Evolutionary conservation across 1,139 yeast species (phyloP).

Genomic region (Kodamaea fungicola): DNA sequence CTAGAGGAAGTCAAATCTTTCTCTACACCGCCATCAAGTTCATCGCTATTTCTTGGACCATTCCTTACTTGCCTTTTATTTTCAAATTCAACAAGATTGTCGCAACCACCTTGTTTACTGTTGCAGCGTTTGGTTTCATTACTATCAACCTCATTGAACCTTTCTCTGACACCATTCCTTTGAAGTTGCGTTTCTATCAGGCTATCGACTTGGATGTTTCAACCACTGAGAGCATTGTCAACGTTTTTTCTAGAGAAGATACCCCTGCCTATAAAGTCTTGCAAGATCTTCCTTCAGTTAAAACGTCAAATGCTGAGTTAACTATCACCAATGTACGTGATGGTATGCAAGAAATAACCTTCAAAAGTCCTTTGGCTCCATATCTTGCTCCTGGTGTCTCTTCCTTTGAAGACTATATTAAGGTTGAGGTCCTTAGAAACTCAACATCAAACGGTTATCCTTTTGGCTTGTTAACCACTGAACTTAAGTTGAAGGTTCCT

Average conservation of each 20-base stretch:
- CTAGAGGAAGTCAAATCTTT: conserved; percentile 40
- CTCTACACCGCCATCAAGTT: conserved; percentile 44
- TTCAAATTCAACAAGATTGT: conserved; percentile 61
- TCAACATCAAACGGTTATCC: conserved; percentile 47
- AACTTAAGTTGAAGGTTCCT: conserved; percentile 53
- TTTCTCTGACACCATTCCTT: conserved; percentile 56
- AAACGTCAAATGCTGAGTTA: conserved; percentile 27
- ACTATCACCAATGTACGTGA: conserved; percentile 33
- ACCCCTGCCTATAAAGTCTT: conserved; percentile 36
- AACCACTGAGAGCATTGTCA: conserved; percentile 33
- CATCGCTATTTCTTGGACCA: conserved; percentile 39
- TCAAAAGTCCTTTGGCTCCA: conserved; percentile 49
- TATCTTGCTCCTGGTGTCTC: conserved; percentile 42
- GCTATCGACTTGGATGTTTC: conserved; percentile 40
- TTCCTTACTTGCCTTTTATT: conserved; percentile 67
- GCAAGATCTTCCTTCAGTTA: conserved; percentile 62
- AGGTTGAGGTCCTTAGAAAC: conserved; percentile 48
- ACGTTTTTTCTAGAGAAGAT: conserved; percentile 53
- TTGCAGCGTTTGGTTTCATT: conserved; percentile 35
- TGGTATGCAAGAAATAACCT: conserved; percentile 54
- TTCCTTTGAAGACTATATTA: conserved; percentile 40
- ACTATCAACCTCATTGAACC: conserved; percentile 43
- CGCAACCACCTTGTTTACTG: conserved; percentile 34
- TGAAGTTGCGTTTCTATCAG: conserved; percentile 69
- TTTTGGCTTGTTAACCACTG: conserved; percentile 67